phyloP scores from a whole-genome alignment of 108 stramenopile genomes.

The Cyclotella kingstonii region DNA sequence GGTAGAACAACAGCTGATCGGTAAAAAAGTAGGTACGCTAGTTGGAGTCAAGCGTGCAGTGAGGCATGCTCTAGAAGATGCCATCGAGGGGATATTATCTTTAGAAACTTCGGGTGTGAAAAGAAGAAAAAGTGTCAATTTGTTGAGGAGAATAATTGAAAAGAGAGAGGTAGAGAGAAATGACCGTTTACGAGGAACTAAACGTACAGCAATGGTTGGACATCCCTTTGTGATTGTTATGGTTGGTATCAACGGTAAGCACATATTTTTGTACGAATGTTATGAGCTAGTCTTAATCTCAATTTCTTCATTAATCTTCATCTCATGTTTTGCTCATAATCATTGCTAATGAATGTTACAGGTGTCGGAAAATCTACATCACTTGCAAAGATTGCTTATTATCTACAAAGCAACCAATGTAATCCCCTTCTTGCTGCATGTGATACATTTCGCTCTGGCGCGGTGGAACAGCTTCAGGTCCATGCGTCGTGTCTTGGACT shows the following conservation, averaged over 20 bases:
- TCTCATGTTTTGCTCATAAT: conserved; percentile 14
- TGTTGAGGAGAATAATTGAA: conserved; percentile 58
- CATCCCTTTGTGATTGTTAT: conserved; percentile 89
- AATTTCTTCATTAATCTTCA: conserved; percentile 32
- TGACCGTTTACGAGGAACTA: conserved; percentile 39
- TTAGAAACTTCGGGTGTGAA: conserved; percentile 21
- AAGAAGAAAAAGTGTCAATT: conserved; percentile 44
- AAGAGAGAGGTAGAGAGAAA: conserved; percentile 43
- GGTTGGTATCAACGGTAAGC: conserved; percentile 95
- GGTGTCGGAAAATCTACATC: conserved; percentile 88
- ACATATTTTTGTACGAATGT: conserved; percentile 54
- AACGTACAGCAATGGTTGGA: conserved; percentile 26
- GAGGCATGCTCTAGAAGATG: conserved; percentile 76
- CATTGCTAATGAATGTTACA: conserved; percentile 27
- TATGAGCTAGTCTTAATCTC: too few species aligned
- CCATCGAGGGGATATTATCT: conserved; percentile 57
- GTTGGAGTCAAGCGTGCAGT: conserved; percentile 81
- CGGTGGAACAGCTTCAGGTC: conserved; percentile 94
- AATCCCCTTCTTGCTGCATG: conserved; percentile 89
- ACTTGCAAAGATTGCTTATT: conserved; percentile 89
- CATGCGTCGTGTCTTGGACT: conserved; percentile 90
- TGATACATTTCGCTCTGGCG: conserved; percentile 97
- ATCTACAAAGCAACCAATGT: conserved; percentile 77
- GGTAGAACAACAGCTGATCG: conserved; percentile 57
- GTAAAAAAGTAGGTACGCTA: conserved; percentile 67